Base-by-base conservation (phyloP, 805 yeast species). In the Ogataea thermomethanolica region DNA sequence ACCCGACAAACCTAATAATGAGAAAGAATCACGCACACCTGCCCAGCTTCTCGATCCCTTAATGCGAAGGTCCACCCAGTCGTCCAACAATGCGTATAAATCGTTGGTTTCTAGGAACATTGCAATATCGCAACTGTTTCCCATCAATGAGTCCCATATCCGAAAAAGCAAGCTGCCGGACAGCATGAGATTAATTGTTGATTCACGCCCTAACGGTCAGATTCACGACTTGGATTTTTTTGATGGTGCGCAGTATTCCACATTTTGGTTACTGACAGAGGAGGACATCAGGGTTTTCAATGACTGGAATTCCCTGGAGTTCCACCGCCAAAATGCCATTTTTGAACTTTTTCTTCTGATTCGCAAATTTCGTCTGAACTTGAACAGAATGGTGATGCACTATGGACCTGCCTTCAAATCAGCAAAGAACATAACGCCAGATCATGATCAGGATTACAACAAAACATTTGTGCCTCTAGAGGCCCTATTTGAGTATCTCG, bases 341-440 rank as follows among this genome's bases (percentile, higher is more conserved):
- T 60, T 60, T 44, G 66, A 61, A 36, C 41, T 54, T 6, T 61
- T 50, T 24, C 35, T 46, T 7, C 40, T 57, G 21, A 40, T 61
- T 20, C 51, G 51, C 21, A 54, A 53, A 41, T 49, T 57, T 23
- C 35, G 60, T 22, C 42, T 49, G 25, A 61, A 61, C 28, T 35
- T 58, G 35, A 50, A 53, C 29, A 39, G 65, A 34, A 48, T 61
- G 49, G 53, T 54, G 3, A 29, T 38, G 10, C 50, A 53, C 33
- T 61, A 60, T 39, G 66, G 61, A 5, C 50, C 52, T 1, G 51
- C 50, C 6, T 56, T 61, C 33, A 46, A 44, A 37, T 33, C 39
- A 8, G 46, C 49, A 1, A 48, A 43, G 21, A 33, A 43, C 6
- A 45, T 58, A 7, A 49, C 61, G 2, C 35, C 45, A 2, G 39